These are phyloP conservation scores for Monilinia aucupariae DNA, from an alignment of 2,329 filamentous ascomycete genomes.

Conservation along the genomic window DNA sequence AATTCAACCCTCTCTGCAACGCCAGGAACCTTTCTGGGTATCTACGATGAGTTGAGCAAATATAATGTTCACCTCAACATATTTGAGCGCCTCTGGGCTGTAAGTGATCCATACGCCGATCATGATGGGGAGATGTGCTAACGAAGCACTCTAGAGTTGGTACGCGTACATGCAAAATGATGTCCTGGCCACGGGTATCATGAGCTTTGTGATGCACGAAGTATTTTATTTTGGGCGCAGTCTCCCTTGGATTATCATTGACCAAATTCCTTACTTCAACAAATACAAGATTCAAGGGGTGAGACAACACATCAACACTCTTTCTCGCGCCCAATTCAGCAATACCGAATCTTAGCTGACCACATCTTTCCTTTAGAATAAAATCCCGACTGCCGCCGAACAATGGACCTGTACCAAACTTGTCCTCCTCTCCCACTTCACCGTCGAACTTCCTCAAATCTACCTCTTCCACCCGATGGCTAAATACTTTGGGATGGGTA, in stretches of 20 bases:
- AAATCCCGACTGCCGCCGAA: conserved; percentile 86
- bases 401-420: conserved; percentile 92
- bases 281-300: conserved; percentile 85
- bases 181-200: conserved; percentile 89
- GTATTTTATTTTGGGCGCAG: conserved; percentile 84
- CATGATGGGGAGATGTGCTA: conserved; percentile 19
- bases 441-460: conserved; percentile 95
- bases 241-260: conserved; percentile 89
- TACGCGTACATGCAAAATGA: conserved; percentile 99
- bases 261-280: conserved; percentile 79
- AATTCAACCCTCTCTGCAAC: conserved; percentile 31
- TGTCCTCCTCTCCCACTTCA: conserved; percentile 92
- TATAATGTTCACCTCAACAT: conserved; percentile 78
- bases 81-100: conserved; percentile 82
- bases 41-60: conserved; percentile 59
- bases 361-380: conserved; percentile 37
- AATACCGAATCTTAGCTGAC: background rate
- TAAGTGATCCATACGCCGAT: conserved; percentile 40
- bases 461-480: conserved; percentile 99
- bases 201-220: conserved; percentile 97
- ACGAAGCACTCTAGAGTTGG: conserved; percentile 56
- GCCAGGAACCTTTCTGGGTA: conserved; percentile 44
- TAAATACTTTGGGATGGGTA: conserved; percentile 83
- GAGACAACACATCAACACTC: background rate
- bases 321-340: background rate